phyloP scores from a whole-genome alignment of 106 monocot genomes.

The Dendrobium huoshanense region DNA sequence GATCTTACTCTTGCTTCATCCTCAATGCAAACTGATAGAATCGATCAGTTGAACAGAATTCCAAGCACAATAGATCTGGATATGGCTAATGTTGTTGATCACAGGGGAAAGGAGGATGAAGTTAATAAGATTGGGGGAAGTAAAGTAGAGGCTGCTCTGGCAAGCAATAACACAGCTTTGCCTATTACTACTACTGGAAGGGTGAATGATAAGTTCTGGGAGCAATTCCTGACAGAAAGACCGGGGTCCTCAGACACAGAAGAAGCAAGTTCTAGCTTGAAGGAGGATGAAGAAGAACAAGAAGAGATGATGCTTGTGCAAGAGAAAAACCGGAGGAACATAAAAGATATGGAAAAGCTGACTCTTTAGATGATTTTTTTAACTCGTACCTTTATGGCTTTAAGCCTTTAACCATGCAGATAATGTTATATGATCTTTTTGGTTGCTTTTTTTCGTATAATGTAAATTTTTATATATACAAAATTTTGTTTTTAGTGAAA shows the following conservation, averaged over 20 bases:
- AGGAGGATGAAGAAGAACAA: conserved; percentile 28
- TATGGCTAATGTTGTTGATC: conserved; percentile 5
- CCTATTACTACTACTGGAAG: conserved; percentile 25
- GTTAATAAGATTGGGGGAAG: conserved; percentile 1
- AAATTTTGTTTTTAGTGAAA: no score
- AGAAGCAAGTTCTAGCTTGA: conserved; percentile 65
- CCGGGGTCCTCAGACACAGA: conserved; percentile 71
- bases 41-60: conserved; percentile 9
- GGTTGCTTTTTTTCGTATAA: no score
- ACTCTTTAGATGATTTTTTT: background rate
- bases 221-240: conserved; percentile 90
- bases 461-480: no score
- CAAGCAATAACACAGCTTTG: background rate
- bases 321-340: conserved; percentile 4
- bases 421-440: no score
- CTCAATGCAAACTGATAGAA: conserved; percentile 38
- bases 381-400: no score
- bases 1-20: conserved; percentile 80
- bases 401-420: no score
- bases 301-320: conserved; percentile 19
- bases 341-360: background rate
- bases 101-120: conserved; percentile 9
- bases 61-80: conserved; percentile 10
- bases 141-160: background rate
- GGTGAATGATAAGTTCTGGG: conserved; percentile 93